A percentile compares a stretch with the other conserved stretches of the same genome.
Conservation (phyloP, 768 basidiomycete genomes). For the Lactifluus rugatus region DNA sequence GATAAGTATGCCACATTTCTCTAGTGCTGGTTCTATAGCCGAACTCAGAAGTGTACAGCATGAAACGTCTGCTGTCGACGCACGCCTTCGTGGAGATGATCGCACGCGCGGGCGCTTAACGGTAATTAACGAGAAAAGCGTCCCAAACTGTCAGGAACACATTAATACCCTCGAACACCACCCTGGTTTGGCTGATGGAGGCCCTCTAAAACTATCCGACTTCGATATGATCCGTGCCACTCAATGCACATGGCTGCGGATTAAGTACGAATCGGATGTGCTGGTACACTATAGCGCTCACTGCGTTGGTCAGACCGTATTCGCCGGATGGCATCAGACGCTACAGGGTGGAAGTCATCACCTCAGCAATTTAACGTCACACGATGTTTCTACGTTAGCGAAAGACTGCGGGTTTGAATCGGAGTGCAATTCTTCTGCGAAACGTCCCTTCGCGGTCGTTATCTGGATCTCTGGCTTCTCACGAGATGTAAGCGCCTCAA, state of each 20-base stretch:
- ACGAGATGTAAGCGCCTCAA: not conserved
- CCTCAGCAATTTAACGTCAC: not conserved
- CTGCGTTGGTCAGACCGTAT: not conserved
- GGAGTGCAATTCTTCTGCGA: not conserved
- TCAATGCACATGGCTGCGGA: not conserved
- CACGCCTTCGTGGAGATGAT: not conserved
- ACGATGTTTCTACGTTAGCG: not conserved
- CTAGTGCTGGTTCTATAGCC: not conserved
- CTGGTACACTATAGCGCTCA: not conserved
- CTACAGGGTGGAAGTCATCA: not conserved
- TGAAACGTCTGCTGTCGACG: not conserved
- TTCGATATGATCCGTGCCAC: not conserved
- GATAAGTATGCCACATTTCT: not conserved
- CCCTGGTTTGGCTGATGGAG: not conserved
- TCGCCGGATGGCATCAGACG: not conserved
- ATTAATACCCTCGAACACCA: not conserved
- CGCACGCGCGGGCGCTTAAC: not conserved
- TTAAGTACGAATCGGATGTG: not conserved
- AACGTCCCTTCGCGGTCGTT: not conserved
- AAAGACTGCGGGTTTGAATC: not conserved
- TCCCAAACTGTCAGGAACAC: not conserved
- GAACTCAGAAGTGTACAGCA: not conserved
- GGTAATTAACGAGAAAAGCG: not conserved
- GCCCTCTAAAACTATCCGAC: not conserved
- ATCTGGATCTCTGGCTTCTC: not conserved